These are phyloP conservation scores for Platanus orientalis DNA, from an alignment of 164 flowering plant genomes.

Conservation along the genomic window DNA sequence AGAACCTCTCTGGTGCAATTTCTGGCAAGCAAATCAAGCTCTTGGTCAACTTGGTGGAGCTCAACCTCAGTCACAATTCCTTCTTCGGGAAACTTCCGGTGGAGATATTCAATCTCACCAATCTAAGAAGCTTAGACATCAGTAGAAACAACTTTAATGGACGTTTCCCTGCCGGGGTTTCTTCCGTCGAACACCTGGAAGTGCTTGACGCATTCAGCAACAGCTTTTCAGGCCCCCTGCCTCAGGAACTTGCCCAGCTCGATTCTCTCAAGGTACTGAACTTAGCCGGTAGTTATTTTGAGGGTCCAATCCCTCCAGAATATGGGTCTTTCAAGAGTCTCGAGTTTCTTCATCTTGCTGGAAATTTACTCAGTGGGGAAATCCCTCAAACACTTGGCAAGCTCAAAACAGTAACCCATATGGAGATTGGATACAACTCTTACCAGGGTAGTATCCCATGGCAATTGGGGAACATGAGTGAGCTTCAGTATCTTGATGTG, in stretches of 20 bases:
- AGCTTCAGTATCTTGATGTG: slow-evolving; percentile 80
- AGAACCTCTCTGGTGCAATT: slow-evolving; percentile 54
- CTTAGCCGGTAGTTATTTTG: slow-evolving; percentile 92
- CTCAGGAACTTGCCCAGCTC: slow-evolving; percentile 49
- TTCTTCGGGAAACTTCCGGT: slow-evolving; percentile 64
- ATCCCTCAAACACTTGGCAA: slow-evolving; percentile 64
- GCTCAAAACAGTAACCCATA: slow-evolving; percentile 63
- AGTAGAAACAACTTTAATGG: slow-evolving; percentile 86
- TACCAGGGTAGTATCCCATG: slow-evolving; percentile 70
- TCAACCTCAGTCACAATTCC: slow-evolving; percentile 76
- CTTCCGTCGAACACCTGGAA: slow-evolving; percentile 34
- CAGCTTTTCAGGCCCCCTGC: slow-evolving; percentile 81
- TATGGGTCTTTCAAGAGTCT: slow-evolving; percentile 70
- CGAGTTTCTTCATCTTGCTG: slow-evolving; percentile 83
- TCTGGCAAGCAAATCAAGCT: slow-evolving; percentile 50
- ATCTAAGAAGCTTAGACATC: slow-evolving; percentile 59
- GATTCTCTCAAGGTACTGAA: slow-evolving; percentile 62
- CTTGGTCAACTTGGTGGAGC: slow-evolving; percentile 47
- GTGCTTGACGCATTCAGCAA: slow-evolving; percentile 86
- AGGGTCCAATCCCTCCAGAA: slow-evolving; percentile 67
- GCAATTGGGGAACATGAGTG: slow-evolving; percentile 78
- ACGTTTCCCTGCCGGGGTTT: slow-evolving; percentile 52
- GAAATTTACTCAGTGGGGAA: slow-evolving; percentile 60
- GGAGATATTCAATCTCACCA: slow-evolving; percentile 55
- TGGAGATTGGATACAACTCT: slow-evolving; percentile 91